Evolutionary conservation across 257 asterid species (phyloP).

Genomic region (Linaria vulgaris): DNA sequence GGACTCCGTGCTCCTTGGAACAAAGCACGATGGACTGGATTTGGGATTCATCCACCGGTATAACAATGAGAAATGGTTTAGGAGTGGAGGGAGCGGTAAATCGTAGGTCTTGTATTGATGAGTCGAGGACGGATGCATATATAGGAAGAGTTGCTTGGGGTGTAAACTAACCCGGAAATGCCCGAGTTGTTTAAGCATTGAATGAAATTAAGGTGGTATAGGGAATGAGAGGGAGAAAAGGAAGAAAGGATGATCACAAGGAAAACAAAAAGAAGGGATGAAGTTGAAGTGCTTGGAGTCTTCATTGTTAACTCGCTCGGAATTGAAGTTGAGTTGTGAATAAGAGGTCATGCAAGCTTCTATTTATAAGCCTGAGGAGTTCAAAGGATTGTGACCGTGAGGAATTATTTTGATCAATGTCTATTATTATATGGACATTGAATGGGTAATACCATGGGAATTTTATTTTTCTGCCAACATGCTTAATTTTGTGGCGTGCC

Average conservation of each 20-base stretch:
- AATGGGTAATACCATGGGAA: no score
- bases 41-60: constrained; percentile 22
- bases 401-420: no score
- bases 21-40: constrained; percentile 22
- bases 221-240: background rate
- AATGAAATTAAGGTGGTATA: constrained; percentile 11
- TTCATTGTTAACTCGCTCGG: constrained; percentile 14
- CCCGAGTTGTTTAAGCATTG: constrained; percentile 3
- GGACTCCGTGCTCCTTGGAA: constrained; percentile 9
- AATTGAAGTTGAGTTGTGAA: background rate
- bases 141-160: constrained; percentile 24
- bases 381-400: no score
- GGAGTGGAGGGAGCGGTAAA: background rate
- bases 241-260: constrained; percentile 13
- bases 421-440: no score
- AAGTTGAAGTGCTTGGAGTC: background rate
- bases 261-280: background rate
- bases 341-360: background rate
- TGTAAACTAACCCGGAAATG: constrained; percentile 9
- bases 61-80: constrained; percentile 21
- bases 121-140: no score
- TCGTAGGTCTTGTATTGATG: constrained; percentile 21
- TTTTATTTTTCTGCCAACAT: no score
- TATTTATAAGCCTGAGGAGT: background rate
- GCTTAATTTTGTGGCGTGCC: no score